Base-by-base conservation (phyloP, 2,329 filamentous ascomycete species). In the Hirsutella rhossiliensis region DNA sequence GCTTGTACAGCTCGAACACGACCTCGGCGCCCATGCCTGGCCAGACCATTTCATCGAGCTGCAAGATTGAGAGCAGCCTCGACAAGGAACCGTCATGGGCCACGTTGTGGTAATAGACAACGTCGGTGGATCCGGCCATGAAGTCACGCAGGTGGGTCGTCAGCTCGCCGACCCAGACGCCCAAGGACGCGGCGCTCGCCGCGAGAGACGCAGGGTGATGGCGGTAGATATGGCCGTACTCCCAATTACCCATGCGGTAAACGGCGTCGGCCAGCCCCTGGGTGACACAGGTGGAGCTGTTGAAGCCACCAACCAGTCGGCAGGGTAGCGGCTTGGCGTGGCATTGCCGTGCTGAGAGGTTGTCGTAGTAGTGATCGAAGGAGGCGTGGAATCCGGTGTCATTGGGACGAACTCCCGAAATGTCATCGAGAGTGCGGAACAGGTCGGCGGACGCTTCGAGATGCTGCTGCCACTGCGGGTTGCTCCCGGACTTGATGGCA, bases 331-430 rank as follows among this genome's bases (percentile, higher is more conserved):
- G 75, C 54, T 83, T 85, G 17, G 62, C 66, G 56, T 92, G 85
- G 59, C 86, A 92, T 56, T 87, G 81, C 0, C 85, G 73, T 0
- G 85, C 81, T 0, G 84, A 87, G 1, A 92, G 72, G 55, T 88
- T 92, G 59, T 92, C 87, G 54, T 81, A 92, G 65, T 92, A 92
- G 61, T 88, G 86, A 56, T 92, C 87, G 53, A 84, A 81, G 43
- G 73, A 80, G 36, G 63, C 69, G 55, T 90, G 84, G 67, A 86
- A 92, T 4, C 70, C 80, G 0, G 57, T 55, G 47, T 80, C 73
- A 30, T 61, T 61, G 0, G 67, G 48, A 0, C 71, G 57, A 1
- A 92, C 74, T 28, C 82, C 82, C 0, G 82, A 86, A 39, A 90
- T 72, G 37, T 65, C 58, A 54, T 92, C 86, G 0, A 92, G 73